Conservation (phyloP, 306 rosid genomes). For the Begonia loranthoides region DNA sequence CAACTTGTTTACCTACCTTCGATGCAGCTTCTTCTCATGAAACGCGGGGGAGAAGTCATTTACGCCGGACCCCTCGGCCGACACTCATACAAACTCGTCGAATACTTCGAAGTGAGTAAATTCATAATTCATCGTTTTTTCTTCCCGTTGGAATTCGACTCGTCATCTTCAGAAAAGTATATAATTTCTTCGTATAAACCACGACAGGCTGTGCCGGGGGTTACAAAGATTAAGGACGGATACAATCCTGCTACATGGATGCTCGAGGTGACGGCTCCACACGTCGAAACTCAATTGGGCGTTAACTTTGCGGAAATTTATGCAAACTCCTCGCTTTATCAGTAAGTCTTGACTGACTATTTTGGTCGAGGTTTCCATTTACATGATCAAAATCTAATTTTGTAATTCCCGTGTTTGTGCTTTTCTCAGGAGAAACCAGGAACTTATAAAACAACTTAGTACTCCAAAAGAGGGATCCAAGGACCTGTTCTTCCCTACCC, state of each 20-base stretch:
- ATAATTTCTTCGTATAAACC: neutral
- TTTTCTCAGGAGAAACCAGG: constrained; percentile 24
- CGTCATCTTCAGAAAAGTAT: too few relatives aligned
- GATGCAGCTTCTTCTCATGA: constrained; percentile 23
- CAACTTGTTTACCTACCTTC: neutral
- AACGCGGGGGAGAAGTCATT: constrained; percentile 29
- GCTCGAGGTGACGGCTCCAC: constrained; percentile 32
- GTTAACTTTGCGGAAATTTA: constrained; percentile 26
- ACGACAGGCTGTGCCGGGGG: constrained; percentile 18
- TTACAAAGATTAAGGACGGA: constrained; percentile 36
- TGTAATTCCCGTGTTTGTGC: neutral
- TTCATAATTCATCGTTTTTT: neutral
- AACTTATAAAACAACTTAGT: constrained; percentile 23
- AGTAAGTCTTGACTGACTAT: constrained; percentile 8
- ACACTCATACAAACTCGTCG: constrained; percentile 17
- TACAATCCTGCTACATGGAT: constrained; percentile 46
- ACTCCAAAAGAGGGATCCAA: constrained; percentile 24
- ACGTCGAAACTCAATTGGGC: constrained; percentile 24
- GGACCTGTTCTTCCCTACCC: constrained; percentile 25
- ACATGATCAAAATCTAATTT: neutral
- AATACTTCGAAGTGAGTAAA: constrained; percentile 25
- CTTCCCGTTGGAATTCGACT: neutral
- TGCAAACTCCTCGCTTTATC: constrained; percentile 22
- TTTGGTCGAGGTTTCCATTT: neutral
- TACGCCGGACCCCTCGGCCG: constrained; percentile 25